These are phyloP conservation scores for Ophiosphaerella herpotricha DNA, from an alignment of 2,329 filamentous ascomycete species.

Conservation along the genomic window DNA sequence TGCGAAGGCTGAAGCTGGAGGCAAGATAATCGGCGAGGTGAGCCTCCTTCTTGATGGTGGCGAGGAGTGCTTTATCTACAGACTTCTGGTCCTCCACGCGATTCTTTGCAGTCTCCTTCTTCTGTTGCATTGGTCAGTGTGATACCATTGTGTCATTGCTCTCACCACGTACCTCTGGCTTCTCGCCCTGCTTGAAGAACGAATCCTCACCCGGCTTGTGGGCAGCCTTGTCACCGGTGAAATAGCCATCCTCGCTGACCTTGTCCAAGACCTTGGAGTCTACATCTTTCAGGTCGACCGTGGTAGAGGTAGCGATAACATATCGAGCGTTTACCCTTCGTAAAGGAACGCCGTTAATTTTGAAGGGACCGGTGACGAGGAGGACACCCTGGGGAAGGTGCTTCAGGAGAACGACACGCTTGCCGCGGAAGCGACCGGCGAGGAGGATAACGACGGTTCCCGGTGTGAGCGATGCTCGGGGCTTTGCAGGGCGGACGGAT, in stretches of 20 bases:
- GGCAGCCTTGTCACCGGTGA: constrained; percentile 90
- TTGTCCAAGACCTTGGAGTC: constrained; percentile 76
- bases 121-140: constrained; percentile 60
- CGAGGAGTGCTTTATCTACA: constrained; percentile 93
- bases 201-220: constrained; percentile 97
- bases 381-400: constrained; percentile 95
- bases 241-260: constrained; percentile 84
- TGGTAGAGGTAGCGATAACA: constrained; percentile 87
- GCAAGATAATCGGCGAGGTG: constrained; percentile 91
- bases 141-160: neutral
- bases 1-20: constrained; percentile 97
- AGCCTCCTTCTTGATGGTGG: constrained; percentile 98
- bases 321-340: constrained; percentile 91
- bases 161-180: constrained; percentile 76
- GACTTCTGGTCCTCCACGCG: constrained; percentile 98
- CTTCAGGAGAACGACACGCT: constrained; percentile 99
- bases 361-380: constrained; percentile 99
- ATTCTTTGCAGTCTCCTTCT: constrained; percentile 93
- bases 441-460: constrained; percentile 98
- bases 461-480: constrained; percentile 87
- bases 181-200: constrained; percentile 99
- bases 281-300: constrained; percentile 81
- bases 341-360: constrained; percentile 99
- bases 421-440: constrained; percentile 98
- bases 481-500: constrained; percentile 82